Conservation (phyloP, 306 rosid genomes). For the Acacia confusa region DNA sequence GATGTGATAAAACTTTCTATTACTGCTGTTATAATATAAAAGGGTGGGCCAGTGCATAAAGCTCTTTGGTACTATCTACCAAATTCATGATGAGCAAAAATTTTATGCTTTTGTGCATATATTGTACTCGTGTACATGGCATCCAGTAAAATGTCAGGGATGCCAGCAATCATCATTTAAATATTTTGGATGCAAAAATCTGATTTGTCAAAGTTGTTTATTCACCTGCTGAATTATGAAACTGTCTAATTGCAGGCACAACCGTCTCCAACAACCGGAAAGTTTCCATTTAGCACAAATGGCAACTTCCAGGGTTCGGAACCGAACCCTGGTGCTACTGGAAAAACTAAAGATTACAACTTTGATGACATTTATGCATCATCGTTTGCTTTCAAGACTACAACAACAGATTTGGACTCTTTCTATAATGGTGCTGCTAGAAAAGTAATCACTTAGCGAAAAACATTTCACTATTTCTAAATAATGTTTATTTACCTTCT, state of each 20-base stretch:
- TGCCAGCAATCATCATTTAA: neutral
- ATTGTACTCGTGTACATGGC: neutral
- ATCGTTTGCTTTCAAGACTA: conserved; percentile 78
- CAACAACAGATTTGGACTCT: conserved; percentile 50
- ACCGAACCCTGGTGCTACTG: conserved; percentile 45
- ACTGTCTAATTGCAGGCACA: conserved; percentile 72
- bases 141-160: neutral
- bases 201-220: conserved; percentile 22
- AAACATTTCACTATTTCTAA: neutral
- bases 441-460: conserved; percentile 54
- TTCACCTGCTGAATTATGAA: conserved; percentile 36
- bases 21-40: neutral
- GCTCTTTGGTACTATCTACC: neutral
- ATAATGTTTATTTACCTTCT: conserved; percentile 31
- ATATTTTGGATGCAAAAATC: conserved; percentile 13
- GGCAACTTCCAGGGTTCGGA: conserved; percentile 40
- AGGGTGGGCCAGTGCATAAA: no score
- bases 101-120: conserved; percentile 1
- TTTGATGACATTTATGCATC: conserved; percentile 49
- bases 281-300: conserved; percentile 58
- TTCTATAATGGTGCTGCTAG: conserved; percentile 57
- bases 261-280: conserved; percentile 96
- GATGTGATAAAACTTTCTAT: neutral
- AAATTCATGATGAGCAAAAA: conserved; percentile 1
- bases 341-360: conserved; percentile 42